Evolutionary conservation across 192 early-diverging fungal species (phyloP).

Genomic region (Borealophlyctis nickersoniae): DNA sequence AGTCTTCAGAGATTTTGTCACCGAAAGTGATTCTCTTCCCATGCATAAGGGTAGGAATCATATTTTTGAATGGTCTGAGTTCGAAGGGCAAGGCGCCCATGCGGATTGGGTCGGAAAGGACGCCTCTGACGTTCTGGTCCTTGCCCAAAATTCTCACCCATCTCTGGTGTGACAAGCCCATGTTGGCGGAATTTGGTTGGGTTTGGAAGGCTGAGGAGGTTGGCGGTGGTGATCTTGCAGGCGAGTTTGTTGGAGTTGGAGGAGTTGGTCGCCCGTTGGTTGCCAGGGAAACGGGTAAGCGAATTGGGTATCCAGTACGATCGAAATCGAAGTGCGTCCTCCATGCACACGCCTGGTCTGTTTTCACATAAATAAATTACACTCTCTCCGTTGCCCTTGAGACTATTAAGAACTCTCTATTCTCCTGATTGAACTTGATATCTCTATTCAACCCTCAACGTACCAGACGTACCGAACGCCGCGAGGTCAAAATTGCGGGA

Average conservation of each 20-base stretch:
- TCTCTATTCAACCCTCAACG: too few relatives aligned
- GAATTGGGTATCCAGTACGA: background rate
- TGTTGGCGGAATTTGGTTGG: background rate
- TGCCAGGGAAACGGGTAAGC: background rate
- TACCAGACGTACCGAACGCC: too few relatives aligned
- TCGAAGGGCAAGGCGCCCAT: conserved; percentile 35
- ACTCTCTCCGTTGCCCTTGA: background rate
- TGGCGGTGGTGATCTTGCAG: background rate
- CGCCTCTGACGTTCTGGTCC: conserved; percentile 20
- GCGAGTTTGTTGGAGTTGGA: background rate
- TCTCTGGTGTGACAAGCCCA: conserved; percentile 13
- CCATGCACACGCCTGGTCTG: background rate
- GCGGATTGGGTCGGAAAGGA: conserved; percentile 34
- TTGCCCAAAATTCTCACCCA: conserved; percentile 23
- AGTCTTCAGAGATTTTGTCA: conserved; percentile 40
- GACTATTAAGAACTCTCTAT: background rate
- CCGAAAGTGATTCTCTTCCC: conserved; percentile 52
- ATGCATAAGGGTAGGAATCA: conserved; percentile 50
- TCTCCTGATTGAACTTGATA: too few relatives aligned
- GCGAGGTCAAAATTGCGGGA: too few relatives aligned
- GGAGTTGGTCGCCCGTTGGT: too few relatives aligned
- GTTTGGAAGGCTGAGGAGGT: background rate
- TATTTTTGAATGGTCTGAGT: conserved; percentile 22
- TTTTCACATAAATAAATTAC: background rate
- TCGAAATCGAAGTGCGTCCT: background rate